Base-by-base conservation (phyloP, 2,329 filamentous ascomycete species). In the Bimuria novae-zelandiae region DNA sequence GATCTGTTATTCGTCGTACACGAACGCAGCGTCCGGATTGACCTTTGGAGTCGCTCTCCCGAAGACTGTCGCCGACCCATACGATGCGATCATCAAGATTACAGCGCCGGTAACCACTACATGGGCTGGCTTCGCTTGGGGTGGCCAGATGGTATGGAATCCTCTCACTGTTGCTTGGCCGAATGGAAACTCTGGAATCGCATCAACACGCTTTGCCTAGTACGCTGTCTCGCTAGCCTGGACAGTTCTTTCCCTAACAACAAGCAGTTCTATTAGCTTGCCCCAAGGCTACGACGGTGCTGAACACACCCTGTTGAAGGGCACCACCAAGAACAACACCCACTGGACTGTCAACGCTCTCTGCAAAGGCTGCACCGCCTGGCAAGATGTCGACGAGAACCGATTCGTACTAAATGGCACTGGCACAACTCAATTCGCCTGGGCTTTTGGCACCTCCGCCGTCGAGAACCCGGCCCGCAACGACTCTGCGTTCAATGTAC, bases 61-160 rank as follows among this genome's bases (percentile, higher is more conserved):
- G 2, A 64, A 65, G 43, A 64, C 59, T 12, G 61, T 59, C 23
- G 61, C 54, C 25, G 67, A 68, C 51, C 65, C 67, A n/a, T 71
- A 65, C 40, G 64, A 71, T 60, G 67, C 63, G 30, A 63, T 71
- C 33, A 59, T 71, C 44, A 60, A 59, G 27, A 65, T 71, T 42
- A 67, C 63, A 14, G 60, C 65, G 7, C 67, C 68, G 3, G 22
- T 67, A 19, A 50, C 46, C 43, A 62, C 64, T 48, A 50, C 52
- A 40, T 71, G 68, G 68, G 61, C 61, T 21, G 68, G 67, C 3
- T 69, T 71, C 40, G 54, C 65, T 7, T 70, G 68, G 68, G 67
- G 67, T 33, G 68, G 68, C 16, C 57, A 55, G 14, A 71, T 71
- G 68, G 66, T 69, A 37, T 71, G 64, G 65, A 65, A 70, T 43